Evolutionary conservation across 257 asterid genomes (phyloP).

Genomic region (Craterostigma plantagineum): DNA sequence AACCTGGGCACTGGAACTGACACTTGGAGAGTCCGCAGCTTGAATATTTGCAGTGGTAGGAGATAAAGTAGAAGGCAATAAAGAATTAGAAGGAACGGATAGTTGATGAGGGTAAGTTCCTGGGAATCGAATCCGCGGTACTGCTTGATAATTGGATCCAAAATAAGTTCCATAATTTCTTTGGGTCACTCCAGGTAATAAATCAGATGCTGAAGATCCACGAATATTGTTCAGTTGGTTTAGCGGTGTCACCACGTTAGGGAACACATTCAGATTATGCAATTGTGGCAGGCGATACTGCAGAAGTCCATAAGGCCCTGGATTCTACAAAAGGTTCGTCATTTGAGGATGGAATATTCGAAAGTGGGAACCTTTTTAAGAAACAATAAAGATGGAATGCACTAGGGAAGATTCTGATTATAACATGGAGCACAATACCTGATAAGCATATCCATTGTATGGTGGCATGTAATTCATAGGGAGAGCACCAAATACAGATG

Average conservation of each 20-base stretch:
- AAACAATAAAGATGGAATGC: neutral
- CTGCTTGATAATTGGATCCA: constrained; percentile 46
- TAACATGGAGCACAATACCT: constrained; percentile 29
- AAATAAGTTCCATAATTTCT: constrained; percentile 48
- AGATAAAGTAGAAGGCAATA: constrained; percentile 39
- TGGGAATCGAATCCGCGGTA: constrained; percentile 66
- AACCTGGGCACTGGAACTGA: constrained; percentile 48
- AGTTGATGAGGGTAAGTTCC: constrained; percentile 35
- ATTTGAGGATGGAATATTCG: constrained; percentile 19
- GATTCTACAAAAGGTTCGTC: constrained; percentile 67
- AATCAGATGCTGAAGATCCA: constrained; percentile 39
- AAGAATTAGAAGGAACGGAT: constrained; percentile 30
- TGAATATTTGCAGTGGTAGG: constrained; percentile 40
- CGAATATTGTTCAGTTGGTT: constrained; percentile 48
- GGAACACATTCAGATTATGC: constrained; percentile 59
- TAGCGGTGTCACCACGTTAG: constrained; percentile 41
- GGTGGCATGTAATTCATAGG: constrained; percentile 82
- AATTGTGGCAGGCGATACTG: constrained; percentile 63
- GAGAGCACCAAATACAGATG: constrained; percentile 59
- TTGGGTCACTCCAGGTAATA: constrained; percentile 48
- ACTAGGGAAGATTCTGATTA: neutral
- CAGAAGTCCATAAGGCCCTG: constrained; percentile 72
- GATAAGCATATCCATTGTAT: constrained; percentile 86
- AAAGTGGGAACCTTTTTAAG: constrained; percentile 12
- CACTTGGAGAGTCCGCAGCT: constrained; percentile 86